Base-by-base conservation (phyloP, 2,329 filamentous ascomycete species). In the Paecilomyces variotii region DNA sequence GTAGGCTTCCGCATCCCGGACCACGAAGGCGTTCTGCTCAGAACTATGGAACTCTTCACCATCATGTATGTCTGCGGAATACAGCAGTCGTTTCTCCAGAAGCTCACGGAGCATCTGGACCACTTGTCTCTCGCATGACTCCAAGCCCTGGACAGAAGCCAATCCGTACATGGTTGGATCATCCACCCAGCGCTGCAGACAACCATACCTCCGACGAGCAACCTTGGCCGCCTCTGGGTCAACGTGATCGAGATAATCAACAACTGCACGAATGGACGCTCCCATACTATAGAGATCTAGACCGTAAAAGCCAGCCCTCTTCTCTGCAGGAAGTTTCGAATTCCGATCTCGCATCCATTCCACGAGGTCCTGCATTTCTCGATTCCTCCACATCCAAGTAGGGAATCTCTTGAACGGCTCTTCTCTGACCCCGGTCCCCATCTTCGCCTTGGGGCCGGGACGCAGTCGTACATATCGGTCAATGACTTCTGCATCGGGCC, bases 371-470 rank as follows among this genome's bases (percentile, higher is more conserved):
- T 81, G 78, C 62, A 81, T 76, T 62, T 82, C 81, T 12, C 69
- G 67, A 60, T 83, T 83, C 10, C 80, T 74, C 80, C 80, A 83
- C 80, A 83, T 82, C 80, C 80, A 83, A 2, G 76, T 79, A 12
- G 80, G 80, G 54, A 82, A 83, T 27, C 80, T 73, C 45, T 77
- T 70, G 63, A 82, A 82, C 4, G 75, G 71, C 39, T 74, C 72
- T 11, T 74, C 67, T 4, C 67, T 64, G 12, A 62, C 64, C 2
- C 66, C 67, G 26, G 7, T 32, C 5, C 68, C 65, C 50, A 76
- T 62, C 39, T 67, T 60, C 32, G 68, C 67, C 61, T 74, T 65
- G 24, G 68, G 65, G 28, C 75, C 67, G 12, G 78, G 76, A 12
- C 78, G 73, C 55, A 75, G 72, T 5, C 80, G 75, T 12, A 82